phyloP scores from a whole-genome alignment of 345 rosid species.

The Citrus reticulata region DNA sequence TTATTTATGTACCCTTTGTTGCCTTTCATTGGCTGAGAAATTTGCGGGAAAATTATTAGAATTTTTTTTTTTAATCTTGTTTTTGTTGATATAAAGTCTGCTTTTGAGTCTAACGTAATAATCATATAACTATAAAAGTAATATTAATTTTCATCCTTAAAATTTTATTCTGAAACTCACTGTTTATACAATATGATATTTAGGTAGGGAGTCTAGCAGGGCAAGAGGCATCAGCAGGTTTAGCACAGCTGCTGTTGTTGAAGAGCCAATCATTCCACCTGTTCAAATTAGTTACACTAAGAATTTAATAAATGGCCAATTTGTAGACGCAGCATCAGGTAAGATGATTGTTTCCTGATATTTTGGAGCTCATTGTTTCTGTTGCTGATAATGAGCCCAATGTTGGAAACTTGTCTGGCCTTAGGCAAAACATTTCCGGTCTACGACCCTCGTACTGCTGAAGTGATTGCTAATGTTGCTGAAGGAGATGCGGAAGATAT shows the following conservation, averaged over 20 bases:
- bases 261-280: conserved; percentile 61
- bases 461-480: conserved; percentile 66
- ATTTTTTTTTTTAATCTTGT: neutral
- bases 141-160: neutral
- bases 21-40: neutral
- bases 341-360: neutral
- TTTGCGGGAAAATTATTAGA: neutral
- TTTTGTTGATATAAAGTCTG: neutral
- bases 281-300: conserved; percentile 63
- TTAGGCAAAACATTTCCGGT: conserved; percentile 66
- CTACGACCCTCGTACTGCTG: conserved; percentile 63
- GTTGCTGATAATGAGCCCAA: neutral
- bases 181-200: neutral
- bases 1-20: neutral
- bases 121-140: neutral
- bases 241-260: conserved; percentile 58
- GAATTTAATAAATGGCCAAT: conserved; percentile 76
- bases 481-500: conserved; percentile 70
- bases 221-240: conserved; percentile 41
- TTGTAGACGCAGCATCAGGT: conserved; percentile 92
- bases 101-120: neutral
- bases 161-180: neutral
- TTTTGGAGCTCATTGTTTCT: neutral
- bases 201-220: conserved; percentile 37
- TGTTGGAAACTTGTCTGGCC: conserved; percentile 5